Percentiles rank a stretch among this genome's conserved stretches.
Conservation (phyloP, 345 rosid species). For the Salix koriyanagi region DNA sequence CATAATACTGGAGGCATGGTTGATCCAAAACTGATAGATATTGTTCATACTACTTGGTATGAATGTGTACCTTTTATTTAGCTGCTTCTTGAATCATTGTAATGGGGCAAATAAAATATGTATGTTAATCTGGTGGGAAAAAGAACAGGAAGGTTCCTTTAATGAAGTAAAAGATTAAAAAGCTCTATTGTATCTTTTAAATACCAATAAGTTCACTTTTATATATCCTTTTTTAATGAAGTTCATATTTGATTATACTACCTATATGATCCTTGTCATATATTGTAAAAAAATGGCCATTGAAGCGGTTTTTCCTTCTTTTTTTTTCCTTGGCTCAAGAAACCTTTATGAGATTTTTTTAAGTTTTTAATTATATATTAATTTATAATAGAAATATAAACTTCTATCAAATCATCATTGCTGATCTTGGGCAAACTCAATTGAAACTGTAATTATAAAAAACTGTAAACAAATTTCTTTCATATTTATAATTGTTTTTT, state of each 20-base stretch:
- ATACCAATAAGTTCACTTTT: background rate
- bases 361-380: background rate
- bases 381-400: background rate
- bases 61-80: background rate
- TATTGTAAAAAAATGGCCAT: background rate
- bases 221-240: background rate
- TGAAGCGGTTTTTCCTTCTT: background rate
- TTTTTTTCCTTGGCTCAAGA: background rate
- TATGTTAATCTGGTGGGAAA: background rate
- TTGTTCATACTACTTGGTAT: background rate
- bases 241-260: background rate
- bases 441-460: too few relatives aligned
- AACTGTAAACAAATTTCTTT: too few relatives aligned
- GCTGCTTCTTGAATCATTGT: background rate
- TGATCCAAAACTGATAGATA: background rate
- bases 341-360: background rate
- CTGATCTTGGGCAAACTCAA: background rate
- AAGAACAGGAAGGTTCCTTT: background rate
- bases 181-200: background rate
- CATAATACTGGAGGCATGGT: background rate
- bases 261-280: background rate
- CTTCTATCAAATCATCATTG: background rate
- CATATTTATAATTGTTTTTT: background rate
- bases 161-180: background rate
- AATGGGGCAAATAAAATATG: background rate